Evolutionary conservation across 2,329 filamentous ascomycete genomes (phyloP).

Genomic region (Sarocladiaceae sp.): DNA sequence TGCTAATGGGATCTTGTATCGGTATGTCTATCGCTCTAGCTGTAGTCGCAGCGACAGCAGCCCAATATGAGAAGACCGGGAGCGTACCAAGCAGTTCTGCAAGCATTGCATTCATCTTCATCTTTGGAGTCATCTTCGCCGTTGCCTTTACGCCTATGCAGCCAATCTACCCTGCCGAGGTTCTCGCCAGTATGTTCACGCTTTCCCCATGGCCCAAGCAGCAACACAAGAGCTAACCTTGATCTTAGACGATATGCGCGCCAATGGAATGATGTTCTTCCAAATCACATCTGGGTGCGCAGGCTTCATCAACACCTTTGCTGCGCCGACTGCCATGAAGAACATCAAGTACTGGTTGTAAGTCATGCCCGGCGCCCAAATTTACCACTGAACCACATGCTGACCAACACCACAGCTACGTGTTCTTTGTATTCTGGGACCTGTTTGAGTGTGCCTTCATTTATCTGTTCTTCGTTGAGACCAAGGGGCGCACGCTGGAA

Average conservation of each 20-base stretch:
- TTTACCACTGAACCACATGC: too few species aligned
- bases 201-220: slow-evolving; percentile 25
- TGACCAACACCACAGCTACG: not conserved
- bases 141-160: slow-evolving; percentile 33
- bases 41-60: slow-evolving; percentile 31
- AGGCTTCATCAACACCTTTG: slow-evolving; percentile 28
- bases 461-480: slow-evolving; percentile 31
- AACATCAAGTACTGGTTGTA: slow-evolving; percentile 16
- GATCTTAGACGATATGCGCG: slow-evolving; percentile 17
- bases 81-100: slow-evolving; percentile 27
- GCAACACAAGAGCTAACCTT: slow-evolving; percentile 19
- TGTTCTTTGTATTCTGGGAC: slow-evolving; percentile 11
- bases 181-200: slow-evolving; percentile 31
- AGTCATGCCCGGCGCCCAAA: too few species aligned
- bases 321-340: slow-evolving; percentile 16
- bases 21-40: slow-evolving; percentile 31
- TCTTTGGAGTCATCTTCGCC: slow-evolving; percentile 31
- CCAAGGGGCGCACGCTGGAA: slow-evolving; percentile 21
- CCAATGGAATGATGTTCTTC: slow-evolving; percentile 26
- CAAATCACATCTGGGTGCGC: slow-evolving; percentile 30
- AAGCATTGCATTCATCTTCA: slow-evolving; percentile 34
- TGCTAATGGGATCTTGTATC: slow-evolving; percentile 32
- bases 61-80: slow-evolving; percentile 25
- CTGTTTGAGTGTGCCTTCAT: slow-evolving; percentile 4
- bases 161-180: slow-evolving; percentile 25